Evolutionary conservation across 352 stramenopile species (phyloP).

Genomic region (Globisporangium apiculatum): DNA sequence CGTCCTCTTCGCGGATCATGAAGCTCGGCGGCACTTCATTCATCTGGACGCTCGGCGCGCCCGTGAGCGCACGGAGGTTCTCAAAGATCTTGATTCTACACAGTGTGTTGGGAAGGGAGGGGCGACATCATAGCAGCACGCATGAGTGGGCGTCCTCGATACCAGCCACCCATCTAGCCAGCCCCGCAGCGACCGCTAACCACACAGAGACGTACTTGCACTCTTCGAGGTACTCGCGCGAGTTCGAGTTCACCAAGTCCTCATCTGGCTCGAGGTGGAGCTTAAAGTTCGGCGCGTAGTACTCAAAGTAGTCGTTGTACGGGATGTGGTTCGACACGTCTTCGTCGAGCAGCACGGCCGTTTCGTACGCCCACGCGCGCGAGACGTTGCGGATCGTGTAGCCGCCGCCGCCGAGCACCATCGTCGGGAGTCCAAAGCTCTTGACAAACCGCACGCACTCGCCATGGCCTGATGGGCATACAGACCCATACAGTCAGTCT

Average conservation of each 20-base stretch:
- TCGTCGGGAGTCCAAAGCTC: constrained; percentile 94
- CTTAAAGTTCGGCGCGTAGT: constrained; percentile 91
- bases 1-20: constrained; percentile 75
- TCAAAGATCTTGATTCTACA: constrained; percentile 80
- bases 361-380: constrained; percentile 92
- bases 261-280: constrained; percentile 72
- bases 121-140: no score
- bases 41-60: constrained; percentile 81
- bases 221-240: constrained; percentile 79
- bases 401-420: constrained; percentile 95
- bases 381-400: constrained; percentile 99
- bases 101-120: not conserved
- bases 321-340: constrained; percentile 94
- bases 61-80: constrained; percentile 62
- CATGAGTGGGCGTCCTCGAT: no score
- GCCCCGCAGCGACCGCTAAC: no score
- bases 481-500: no score
- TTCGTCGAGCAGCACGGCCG: constrained; percentile 90
- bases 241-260: constrained; percentile 78
- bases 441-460: constrained; percentile 96
- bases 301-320: constrained; percentile 99
- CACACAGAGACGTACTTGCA: constrained; percentile 53
- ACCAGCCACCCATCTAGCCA: no score
- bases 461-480: constrained; percentile 60
- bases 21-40: constrained; percentile 55